phyloP scores from a whole-genome alignment of 345 rosid genomes.

The Dipteronia sinensis region DNA sequence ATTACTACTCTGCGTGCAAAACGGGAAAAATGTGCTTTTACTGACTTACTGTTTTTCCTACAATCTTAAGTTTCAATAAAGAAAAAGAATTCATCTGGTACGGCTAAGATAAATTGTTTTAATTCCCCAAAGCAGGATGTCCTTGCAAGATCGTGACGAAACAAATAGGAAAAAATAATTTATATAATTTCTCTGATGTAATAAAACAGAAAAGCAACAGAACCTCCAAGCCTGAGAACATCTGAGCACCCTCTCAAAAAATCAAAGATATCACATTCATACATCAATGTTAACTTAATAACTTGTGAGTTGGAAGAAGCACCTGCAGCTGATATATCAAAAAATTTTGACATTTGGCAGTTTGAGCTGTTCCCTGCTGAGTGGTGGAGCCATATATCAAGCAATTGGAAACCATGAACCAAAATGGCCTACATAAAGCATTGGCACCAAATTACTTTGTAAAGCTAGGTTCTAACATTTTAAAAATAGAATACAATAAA shows the following conservation, averaged over 20 bases:
- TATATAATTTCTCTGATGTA: not conserved
- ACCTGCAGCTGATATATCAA: constrained; percentile 79
- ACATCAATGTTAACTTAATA: constrained; percentile 13
- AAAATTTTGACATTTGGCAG: constrained; percentile 64
- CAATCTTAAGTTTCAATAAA: not conserved
- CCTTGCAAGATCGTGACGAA: not conserved
- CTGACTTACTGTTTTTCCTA: not conserved
- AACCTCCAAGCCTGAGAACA: not conserved
- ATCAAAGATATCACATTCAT: constrained; percentile 9
- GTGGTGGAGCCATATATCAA: constrained; percentile 86
- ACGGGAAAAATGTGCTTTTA: not conserved
- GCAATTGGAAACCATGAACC: constrained; percentile 91
- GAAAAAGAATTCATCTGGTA: not conserved
- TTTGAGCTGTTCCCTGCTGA: constrained; percentile 56
- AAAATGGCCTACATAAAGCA: constrained; percentile 64
- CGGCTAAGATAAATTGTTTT: not conserved
- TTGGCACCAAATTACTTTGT: constrained; percentile 11
- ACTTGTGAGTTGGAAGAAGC: constrained; percentile 13
- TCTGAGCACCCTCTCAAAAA: not conserved
- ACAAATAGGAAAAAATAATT: not conserved
- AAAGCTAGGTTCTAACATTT: not conserved
- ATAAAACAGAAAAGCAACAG: not conserved
- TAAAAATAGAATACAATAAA: not conserved
- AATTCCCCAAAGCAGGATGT: not conserved
- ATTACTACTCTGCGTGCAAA: not conserved